Percentiles rank a stretch among this genome's conserved stretches.
phyloP scores from a whole-genome alignment of 345 rosid genomes.

The Boechera divaricarpa region DNA sequence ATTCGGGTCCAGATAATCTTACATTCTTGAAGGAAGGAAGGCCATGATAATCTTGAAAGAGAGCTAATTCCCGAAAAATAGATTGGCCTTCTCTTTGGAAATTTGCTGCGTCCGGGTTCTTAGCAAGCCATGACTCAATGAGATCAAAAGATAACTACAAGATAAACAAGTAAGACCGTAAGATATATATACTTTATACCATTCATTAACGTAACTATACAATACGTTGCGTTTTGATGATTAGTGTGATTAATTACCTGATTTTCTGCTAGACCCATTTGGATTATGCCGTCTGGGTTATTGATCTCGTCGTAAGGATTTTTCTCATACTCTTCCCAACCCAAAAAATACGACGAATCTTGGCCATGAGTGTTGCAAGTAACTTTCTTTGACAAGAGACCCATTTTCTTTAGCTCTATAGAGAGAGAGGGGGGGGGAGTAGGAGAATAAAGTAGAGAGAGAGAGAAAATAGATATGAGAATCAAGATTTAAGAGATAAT shows the following conservation, averaged over 20 bases:
- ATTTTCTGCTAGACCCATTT: constrained; percentile 89
- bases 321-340: constrained; percentile 82
- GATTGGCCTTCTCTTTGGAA: constrained; percentile 65
- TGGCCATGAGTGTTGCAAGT: constrained; percentile 72
- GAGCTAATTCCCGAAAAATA: constrained; percentile 78
- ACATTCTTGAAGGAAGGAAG: constrained; percentile 69
- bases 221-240: constrained; percentile 23
- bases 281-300: constrained; percentile 74
- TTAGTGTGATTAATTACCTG: constrained; percentile 47
- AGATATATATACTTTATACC: constrained; percentile 6
- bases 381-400: constrained; percentile 63
- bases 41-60: constrained; percentile 85
- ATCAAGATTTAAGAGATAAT: constrained; percentile 33
- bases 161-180: constrained; percentile 1
- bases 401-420: constrained; percentile 48
- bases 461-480: constrained; percentile 8
- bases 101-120: constrained; percentile 64
- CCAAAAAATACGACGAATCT: constrained; percentile 78
- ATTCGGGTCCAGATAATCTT: constrained; percentile 14
- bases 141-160: constrained; percentile 69
- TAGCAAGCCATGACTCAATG: constrained; percentile 70
- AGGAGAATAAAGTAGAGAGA: constrained; percentile 4
- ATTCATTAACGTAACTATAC: neutral
- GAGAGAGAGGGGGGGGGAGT: constrained; percentile 2
- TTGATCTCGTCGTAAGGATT: constrained; percentile 68